Base-by-base conservation (phyloP, 306 rosid species). In the Cucurbita moschata region DNA sequence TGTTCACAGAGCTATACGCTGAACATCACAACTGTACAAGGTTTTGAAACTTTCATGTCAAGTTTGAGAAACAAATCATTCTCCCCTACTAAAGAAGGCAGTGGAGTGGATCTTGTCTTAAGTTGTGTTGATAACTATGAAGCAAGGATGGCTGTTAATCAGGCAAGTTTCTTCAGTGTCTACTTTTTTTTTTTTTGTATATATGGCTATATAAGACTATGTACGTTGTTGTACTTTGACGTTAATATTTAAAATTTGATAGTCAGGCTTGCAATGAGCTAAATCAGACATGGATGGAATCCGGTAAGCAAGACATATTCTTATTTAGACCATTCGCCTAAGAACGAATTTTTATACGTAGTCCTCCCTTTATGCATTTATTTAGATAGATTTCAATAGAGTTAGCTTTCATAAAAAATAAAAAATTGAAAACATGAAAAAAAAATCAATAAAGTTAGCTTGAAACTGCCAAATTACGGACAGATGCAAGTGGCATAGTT, bases 91-190 rank as follows among this genome's bases (percentile, higher is more conserved):
- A 91, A 89, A 83, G 85, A 89, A 86, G 91, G 89, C 15, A 85
- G 83, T 60, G 99, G 97, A 43, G 91, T 89, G 71, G 99, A 94
- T 82, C 89, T 94, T 79, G 97, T 94, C 40, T 79, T 94, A 82
- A 94, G 99, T 81, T 94, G 99, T 58, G 99, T 94, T 50, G 99
- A 94, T 84, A 94, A 94, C 79, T 94, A 94, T 77, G 99, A 94
- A 91, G 99, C 99, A 70, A 85, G 99, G 85, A 94, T 94, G 99
- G 97, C 92, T 78, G 97, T 94, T 79, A 94, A 94, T 80, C 99
- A 94, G 98, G 98, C 89, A 83, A 65, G 37, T 42, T 65, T 69
- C 39, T 69, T 6, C 46, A 26, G 62, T 19, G 67, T 23, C 23
- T 63, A 59, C 50, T 30, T 30, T 30, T 30, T 30, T 2, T 30